Conservation (phyloP, 2,329 filamentous ascomycete genomes). For the Helotiales sp. region DNA sequence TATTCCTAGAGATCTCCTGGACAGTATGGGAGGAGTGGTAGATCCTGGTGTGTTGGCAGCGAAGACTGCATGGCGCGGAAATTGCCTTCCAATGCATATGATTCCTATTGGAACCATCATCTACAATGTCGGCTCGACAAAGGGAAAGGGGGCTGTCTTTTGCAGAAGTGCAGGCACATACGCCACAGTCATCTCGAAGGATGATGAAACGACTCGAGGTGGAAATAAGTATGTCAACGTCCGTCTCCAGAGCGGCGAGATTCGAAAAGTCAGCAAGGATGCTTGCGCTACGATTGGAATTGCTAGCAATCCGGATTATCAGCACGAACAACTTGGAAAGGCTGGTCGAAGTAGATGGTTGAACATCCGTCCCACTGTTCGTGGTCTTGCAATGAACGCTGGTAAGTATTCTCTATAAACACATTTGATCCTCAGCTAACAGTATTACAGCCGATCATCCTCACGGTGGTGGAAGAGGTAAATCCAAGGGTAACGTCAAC, state of each 20-base stretch:
- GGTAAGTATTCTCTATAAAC: conserved; percentile 49
- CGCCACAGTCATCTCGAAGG: conserved; percentile 85
- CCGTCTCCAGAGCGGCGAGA: conserved; percentile 87
- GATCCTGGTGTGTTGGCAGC: conserved; percentile 96
- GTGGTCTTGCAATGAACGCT: conserved; percentile 98
- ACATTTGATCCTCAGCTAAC: conserved; percentile 21
- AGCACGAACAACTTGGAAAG: conserved; percentile 90
- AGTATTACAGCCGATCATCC: conserved; percentile 75
- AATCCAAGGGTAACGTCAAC: conserved; percentile 96
- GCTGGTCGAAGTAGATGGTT: conserved; percentile 92
- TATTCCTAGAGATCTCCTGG: conserved; percentile 82
- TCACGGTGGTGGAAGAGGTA: conserved; percentile 97
- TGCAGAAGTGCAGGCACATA: conserved; percentile 94
- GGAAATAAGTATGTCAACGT: conserved; percentile 79
- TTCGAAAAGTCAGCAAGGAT: conserved; percentile 84
- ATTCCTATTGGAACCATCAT: conserved; percentile 92
- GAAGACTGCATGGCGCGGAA: conserved; percentile 90
- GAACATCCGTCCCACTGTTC: conserved; percentile 90
- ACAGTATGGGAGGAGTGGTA: conserved; percentile 87
- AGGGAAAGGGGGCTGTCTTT: conserved; percentile 78
- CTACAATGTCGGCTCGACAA: conserved; percentile 81
- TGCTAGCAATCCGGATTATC: conserved; percentile 89
- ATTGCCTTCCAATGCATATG: conserved; percentile 94
- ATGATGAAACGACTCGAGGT: conserved; percentile 67
- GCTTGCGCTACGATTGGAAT: conserved; percentile 94